Conservation (phyloP, 2,329 filamentous ascomycete genomes). For the Pseudomassariella vexata region DNA sequence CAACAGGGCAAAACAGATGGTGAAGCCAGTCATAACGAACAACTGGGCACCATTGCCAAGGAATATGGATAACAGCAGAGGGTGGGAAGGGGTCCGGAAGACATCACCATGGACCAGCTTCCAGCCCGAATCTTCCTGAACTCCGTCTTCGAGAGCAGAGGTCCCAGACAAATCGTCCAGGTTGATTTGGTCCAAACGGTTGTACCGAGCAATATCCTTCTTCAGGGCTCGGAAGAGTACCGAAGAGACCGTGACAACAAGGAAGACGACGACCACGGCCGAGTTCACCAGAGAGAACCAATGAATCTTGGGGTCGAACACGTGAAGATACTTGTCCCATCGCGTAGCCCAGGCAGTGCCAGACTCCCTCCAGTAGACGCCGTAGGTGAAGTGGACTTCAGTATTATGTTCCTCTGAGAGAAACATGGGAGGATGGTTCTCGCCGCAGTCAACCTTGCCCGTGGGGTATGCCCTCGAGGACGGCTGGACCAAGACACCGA, state of each 20-base stretch:
- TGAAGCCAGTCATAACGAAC: constrained; percentile 95
- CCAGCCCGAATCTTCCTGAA: constrained; percentile 97
- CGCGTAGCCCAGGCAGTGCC: constrained; percentile 88
- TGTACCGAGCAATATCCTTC: constrained; percentile 96
- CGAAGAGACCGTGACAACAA: constrained; percentile 88
- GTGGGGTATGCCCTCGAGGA: constrained; percentile 59
- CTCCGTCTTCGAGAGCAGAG: constrained; percentile 77
- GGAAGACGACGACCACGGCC: constrained; percentile 86
- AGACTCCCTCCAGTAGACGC: constrained; percentile 82
- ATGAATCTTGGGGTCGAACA: constrained; percentile 96
- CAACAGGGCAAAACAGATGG: constrained; percentile 86
- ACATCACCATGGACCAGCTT: constrained; percentile 97
- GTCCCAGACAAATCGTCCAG: constrained; percentile 83
- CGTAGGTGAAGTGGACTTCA: constrained; percentile 82
- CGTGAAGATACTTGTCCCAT: constrained; percentile 98
- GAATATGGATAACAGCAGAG: constrained; percentile 79
- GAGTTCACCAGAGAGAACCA: constrained; percentile 99
- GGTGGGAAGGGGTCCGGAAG: constrained; percentile 80
- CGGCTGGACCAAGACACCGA: constrained; percentile 85
- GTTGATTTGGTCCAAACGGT: constrained; percentile 84
- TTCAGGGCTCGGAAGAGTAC: constrained; percentile 81
- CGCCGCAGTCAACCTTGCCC: constrained; percentile 58
- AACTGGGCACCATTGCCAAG: constrained; percentile 92
- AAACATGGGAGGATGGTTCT: constrained; percentile 48
- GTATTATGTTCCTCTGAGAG: constrained; percentile 54